Evolutionary conservation across 345 rosid genomes (phyloP).

Genomic region (Punica granatum): DNA sequence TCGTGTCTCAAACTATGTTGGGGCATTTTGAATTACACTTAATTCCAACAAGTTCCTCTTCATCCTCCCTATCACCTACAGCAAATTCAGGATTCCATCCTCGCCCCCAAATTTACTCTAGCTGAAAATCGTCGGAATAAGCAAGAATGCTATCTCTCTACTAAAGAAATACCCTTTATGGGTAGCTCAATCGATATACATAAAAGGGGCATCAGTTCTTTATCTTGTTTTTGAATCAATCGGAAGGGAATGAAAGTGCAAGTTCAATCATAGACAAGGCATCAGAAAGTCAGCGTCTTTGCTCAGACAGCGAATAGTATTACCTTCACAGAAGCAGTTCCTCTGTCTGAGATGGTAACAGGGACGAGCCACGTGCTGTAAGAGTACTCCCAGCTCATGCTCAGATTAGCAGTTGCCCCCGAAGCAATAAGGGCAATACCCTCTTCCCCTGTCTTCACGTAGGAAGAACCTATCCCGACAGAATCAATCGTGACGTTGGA

Average conservation of each 20-base stretch:
- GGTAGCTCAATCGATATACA: too few relatives aligned
- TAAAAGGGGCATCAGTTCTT: too few relatives aligned
- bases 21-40: not conserved
- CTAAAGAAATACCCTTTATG: too few relatives aligned
- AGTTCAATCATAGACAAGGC: not conserved
- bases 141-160: too few relatives aligned
- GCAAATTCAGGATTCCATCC: not conserved
- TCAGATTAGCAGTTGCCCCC: constrained; percentile 54
- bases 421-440: constrained; percentile 47
- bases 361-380: constrained; percentile 44
- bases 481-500: constrained; percentile 38
- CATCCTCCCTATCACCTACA: not conserved
- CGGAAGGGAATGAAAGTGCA: too few relatives aligned
- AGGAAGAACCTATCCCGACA: constrained; percentile 36
- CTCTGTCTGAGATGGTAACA: constrained; percentile 47
- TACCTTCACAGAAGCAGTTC: constrained; percentile 60
- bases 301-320: not conserved
- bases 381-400: constrained; percentile 68
- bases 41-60: not conserved
- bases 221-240: too few relatives aligned
- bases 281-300: not conserved
- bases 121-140: too few relatives aligned
- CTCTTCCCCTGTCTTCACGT: constrained; percentile 35
- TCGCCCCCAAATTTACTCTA: not conserved
- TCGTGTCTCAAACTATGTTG: not conserved